Conservation (phyloP, 2,329 filamentous ascomycete species). For the Aureobasidium lini region DNA sequence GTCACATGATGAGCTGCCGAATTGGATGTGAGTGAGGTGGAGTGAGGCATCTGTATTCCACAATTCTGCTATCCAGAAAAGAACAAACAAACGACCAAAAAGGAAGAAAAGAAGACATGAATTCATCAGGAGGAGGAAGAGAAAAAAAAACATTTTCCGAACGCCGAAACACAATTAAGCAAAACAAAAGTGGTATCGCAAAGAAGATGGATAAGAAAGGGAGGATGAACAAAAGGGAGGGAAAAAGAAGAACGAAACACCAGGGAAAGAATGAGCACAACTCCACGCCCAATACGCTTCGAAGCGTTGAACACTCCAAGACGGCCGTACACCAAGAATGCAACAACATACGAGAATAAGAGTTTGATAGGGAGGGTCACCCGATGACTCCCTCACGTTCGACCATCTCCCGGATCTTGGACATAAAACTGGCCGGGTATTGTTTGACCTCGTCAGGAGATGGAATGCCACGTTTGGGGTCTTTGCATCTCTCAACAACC, state of each 20-base stretch:
- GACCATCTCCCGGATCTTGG: constrained; percentile 38
- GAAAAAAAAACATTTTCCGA: not conserved
- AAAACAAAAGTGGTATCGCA: not conserved
- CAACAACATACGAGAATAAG: not conserved
- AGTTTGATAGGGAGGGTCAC: not conserved
- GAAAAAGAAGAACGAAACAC: not conserved
- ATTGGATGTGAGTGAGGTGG: no score
- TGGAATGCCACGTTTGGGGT: constrained; percentile 44
- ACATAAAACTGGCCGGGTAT: constrained; percentile 42
- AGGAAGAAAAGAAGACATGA: no score
- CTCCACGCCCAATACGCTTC: not conserved
- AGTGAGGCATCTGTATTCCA: no score
- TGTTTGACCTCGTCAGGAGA: constrained; percentile 47
- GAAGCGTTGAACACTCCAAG: not conserved
- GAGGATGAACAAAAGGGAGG: not conserved
- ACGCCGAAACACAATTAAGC: not conserved
- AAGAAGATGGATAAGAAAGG: not conserved
- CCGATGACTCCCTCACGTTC: constrained; percentile 20
- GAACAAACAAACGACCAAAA: not conserved
- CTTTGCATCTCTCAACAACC: constrained; percentile 53
- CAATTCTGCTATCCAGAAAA: not conserved
- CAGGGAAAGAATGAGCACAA: not conserved
- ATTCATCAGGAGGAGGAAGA: not conserved
- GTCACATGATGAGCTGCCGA: no score
- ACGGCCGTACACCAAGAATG: not conserved